Base-by-base conservation (phyloP, 139 green algal species). In the Chlamydomonas sp. region DNA sequence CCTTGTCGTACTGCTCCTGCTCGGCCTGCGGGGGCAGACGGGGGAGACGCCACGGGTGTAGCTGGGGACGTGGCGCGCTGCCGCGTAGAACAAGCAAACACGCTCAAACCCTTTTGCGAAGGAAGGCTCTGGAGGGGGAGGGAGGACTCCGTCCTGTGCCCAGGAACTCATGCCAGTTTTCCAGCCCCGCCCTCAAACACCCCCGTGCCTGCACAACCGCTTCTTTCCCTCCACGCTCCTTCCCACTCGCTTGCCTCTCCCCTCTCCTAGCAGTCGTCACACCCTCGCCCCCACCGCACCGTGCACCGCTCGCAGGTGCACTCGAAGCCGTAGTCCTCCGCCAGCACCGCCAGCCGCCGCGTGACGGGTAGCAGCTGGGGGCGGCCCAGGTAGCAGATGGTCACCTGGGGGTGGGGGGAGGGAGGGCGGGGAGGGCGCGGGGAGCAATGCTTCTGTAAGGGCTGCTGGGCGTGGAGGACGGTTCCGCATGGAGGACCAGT, bases 251-350 rank as follows among this genome's bases (percentile, higher is more conserved):
- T 49, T 18, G 66, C 66, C 9, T 14, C 66, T 71, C 10, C 9
- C 9, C 10, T 14, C 66, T 18, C 10, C 66, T 18, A 71, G 66
- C 66, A 71, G 12, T 10, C 66, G 12, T 71, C 66, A 10, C 12
- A 14, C 66, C 66, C 12, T 10, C 71, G 18, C 58, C 83, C 84
- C 84, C 83, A 85, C 14, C 85, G n/a, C 64, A 89, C 61, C 60
- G n/a, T 74, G 66, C 89, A 92, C 5, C 89, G 89, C 17, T 69
- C 57, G 77, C 89, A 92, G 80, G 16, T 74, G 83, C 89, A 92
- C 69, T 90, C 83, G 73, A 92, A 92, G 49, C 89, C 89, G 77
- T 92, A 92, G 76, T 90, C 80, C 69, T 90, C 81, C 10, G 57
- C 18, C 62, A 92, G 82, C 9, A 74, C 66, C 31, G 62, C 68